These are phyloP conservation scores for Stemphylium lycopersici DNA, from an alignment of 2,329 filamentous ascomycete genomes.

Conservation along the genomic window DNA sequence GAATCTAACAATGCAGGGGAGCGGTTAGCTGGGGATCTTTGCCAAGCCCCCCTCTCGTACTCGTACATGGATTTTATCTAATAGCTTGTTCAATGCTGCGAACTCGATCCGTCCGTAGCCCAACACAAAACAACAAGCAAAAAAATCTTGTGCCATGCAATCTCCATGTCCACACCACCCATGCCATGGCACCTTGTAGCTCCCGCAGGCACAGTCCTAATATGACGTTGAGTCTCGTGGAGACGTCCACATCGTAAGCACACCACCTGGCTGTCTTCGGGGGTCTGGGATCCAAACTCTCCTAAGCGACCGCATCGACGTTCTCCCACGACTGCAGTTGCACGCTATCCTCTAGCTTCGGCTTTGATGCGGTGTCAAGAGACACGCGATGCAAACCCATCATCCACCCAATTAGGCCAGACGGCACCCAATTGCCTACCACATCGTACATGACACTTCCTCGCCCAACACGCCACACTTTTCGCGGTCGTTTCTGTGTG, in stretches of 20 bases:
- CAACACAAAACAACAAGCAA: not conserved
- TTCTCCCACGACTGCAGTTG: slow-evolving; percentile 53
- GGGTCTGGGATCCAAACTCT: not conserved
- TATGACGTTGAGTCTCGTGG: slow-evolving; percentile 11
- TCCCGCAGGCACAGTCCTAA: slow-evolving; percentile 10
- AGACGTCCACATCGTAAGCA: slow-evolving; percentile 3
- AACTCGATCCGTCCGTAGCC: not conserved
- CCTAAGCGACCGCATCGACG: slow-evolving; percentile 42
- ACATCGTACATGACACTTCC: slow-evolving; percentile 85
- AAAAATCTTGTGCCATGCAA: not conserved
- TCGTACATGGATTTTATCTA: not conserved
- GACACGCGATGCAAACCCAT: slow-evolving; percentile 73
- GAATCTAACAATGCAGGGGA: slow-evolving; percentile 9
- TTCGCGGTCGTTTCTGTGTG: slow-evolving; percentile 64
- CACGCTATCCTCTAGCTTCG: slow-evolving; percentile 52
- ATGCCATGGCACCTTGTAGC: slow-evolving; percentile 3
- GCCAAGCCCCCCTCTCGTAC: slow-evolving; percentile 1
- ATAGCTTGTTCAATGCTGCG: not conserved
- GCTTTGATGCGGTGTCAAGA: slow-evolving; percentile 39
- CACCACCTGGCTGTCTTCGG: not conserved
- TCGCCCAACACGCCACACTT: slow-evolving; percentile 78
- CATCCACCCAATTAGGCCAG: slow-evolving; percentile 86
- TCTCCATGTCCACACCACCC: slow-evolving; percentile 1
- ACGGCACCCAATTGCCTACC: slow-evolving; percentile 80
- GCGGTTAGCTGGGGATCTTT: not conserved